These are phyloP conservation scores for Atkinsonella texensis DNA, from an alignment of 2,329 filamentous ascomycete species.

Conservation along the genomic window DNA sequence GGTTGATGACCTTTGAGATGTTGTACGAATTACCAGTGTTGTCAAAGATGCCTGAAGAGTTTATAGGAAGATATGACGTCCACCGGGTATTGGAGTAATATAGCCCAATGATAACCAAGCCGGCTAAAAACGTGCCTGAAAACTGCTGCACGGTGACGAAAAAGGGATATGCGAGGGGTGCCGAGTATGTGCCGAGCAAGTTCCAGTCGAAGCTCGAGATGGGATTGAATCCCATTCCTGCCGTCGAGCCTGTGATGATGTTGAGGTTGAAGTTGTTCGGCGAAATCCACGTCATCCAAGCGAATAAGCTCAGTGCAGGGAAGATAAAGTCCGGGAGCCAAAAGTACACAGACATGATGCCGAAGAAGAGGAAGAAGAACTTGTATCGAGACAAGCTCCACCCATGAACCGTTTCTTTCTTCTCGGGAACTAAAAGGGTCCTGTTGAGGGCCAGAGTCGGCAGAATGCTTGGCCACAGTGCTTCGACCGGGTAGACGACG, in stretches of 20 bases:
- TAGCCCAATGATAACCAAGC: conserved; percentile 28
- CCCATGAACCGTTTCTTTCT: conserved; percentile 26
- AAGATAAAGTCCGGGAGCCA: conserved; percentile 37
- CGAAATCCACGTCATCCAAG: conserved; percentile 40
- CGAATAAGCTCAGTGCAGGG: conserved; percentile 29
- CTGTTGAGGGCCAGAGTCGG: conserved; percentile 23
- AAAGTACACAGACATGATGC: conserved; percentile 27
- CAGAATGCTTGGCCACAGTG: conserved; percentile 22
- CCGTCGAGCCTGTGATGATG: conserved; percentile 28
- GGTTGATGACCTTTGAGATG: conserved; percentile 31
- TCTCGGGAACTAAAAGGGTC: conserved; percentile 21
- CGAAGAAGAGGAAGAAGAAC: conserved; percentile 34
- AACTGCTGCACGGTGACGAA: conserved; percentile 26
- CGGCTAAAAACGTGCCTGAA: conserved; percentile 22
- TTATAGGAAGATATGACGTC: conserved; percentile 35
- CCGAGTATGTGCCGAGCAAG: conserved; percentile 12
- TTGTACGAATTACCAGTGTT: conserved; percentile 30
- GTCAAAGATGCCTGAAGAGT: conserved; percentile 32
- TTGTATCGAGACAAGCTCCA: conserved; percentile 31
- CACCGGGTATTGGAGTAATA: conserved; percentile 32
- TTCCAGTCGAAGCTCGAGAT: conserved; percentile 41
- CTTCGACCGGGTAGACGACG: conserved; percentile 22
- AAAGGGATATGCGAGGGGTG: conserved; percentile 25
- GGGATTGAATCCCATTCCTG: conserved; percentile 35
- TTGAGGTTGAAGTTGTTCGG: conserved; percentile 29